Percentiles rank a stretch among this genome's conserved stretches.
phyloP scores from a whole-genome alignment of 371 early-diverging fungal genomes.

The Mortierella sp. region DNA sequence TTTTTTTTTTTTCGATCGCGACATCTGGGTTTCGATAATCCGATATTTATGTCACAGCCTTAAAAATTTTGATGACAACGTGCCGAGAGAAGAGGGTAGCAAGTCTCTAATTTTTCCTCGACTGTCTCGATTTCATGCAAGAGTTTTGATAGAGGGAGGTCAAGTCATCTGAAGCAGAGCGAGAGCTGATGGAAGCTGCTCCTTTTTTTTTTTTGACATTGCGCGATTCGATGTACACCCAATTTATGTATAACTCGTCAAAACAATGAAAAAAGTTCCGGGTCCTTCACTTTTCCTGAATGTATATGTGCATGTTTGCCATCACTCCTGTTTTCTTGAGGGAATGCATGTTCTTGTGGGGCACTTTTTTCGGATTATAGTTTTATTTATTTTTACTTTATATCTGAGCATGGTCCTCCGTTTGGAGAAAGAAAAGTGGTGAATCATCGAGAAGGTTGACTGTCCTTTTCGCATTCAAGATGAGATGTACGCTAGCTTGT shows the following conservation, averaged over 20 bases:
- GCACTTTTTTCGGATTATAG: neutral
- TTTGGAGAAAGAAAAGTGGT: neutral
- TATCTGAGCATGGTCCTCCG: neutral
- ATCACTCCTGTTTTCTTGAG: too few relatives aligned
- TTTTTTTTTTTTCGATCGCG: neutral
- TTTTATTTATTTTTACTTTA: neutral
- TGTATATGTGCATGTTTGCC: neutral
- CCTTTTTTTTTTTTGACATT: neutral
- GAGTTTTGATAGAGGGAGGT: neutral
- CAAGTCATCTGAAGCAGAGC: neutral
- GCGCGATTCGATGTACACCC: too few relatives aligned
- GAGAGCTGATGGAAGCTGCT: neutral
- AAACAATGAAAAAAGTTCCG: constrained; percentile 16
- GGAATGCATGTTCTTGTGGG: neutral
- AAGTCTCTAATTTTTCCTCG: neutral
- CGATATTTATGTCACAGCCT: too few relatives aligned
- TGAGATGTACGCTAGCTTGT: neutral
- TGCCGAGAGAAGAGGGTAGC: neutral
- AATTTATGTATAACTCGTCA: neutral
- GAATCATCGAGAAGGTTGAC: neutral
- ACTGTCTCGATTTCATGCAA: neutral
- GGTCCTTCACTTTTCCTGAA: neutral
- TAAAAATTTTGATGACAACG: too few relatives aligned
- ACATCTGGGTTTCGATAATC: constrained; percentile 3
- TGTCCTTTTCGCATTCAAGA: constrained; percentile 6